These are phyloP conservation scores for Mychonastes homosphaera DNA, from an alignment of 139 green algal species.

Conservation along the genomic window DNA sequence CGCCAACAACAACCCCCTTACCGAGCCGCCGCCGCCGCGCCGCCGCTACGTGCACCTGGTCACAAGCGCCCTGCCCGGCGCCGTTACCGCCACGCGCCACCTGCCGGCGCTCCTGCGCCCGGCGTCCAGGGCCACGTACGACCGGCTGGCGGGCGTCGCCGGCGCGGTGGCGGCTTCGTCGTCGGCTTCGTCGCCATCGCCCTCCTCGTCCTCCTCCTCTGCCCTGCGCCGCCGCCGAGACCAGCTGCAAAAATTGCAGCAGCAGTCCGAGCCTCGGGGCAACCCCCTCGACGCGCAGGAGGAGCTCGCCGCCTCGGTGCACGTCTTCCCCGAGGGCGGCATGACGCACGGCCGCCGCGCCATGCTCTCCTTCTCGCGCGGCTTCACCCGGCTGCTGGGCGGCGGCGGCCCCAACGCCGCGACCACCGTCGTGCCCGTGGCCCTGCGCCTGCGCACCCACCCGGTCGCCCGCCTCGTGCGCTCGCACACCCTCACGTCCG, in stretches of 20 bases:
- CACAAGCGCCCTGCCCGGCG: slow-evolving; percentile 26
- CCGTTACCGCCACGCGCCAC: slow-evolving; percentile 23
- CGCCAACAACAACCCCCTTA: neutral
- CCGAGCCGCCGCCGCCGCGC: slow-evolving; percentile 7
- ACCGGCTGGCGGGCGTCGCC: slow-evolving; percentile 15
- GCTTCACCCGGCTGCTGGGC: slow-evolving; percentile 41
- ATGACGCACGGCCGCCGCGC: slow-evolving; percentile 50
- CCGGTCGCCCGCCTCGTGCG: slow-evolving; percentile 11
- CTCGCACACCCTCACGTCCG: slow-evolving; percentile 36
- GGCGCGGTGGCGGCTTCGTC: neutral
- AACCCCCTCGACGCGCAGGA: neutral
- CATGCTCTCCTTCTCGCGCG: slow-evolving; percentile 44
- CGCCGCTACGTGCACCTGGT: slow-evolving; percentile 44
- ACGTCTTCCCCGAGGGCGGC: slow-evolving; percentile 53
- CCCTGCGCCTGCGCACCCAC: slow-evolving; percentile 19
- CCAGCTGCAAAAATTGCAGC: neutral
- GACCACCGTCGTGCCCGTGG: slow-evolving; percentile 43
- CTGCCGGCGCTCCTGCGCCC: slow-evolving; percentile 34
- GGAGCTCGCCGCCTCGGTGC: neutral
- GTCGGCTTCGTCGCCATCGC: too few relatives aligned
- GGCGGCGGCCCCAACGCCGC: neutral
- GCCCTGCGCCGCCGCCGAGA: neutral
- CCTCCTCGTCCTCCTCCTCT: too few relatives aligned
- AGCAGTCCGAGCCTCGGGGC: neutral
- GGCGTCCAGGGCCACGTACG: slow-evolving; percentile 29